These are phyloP conservation scores for Colletotrichum falcatum DNA, from an alignment of 2,329 filamentous ascomycete species.

Conservation along the genomic window DNA sequence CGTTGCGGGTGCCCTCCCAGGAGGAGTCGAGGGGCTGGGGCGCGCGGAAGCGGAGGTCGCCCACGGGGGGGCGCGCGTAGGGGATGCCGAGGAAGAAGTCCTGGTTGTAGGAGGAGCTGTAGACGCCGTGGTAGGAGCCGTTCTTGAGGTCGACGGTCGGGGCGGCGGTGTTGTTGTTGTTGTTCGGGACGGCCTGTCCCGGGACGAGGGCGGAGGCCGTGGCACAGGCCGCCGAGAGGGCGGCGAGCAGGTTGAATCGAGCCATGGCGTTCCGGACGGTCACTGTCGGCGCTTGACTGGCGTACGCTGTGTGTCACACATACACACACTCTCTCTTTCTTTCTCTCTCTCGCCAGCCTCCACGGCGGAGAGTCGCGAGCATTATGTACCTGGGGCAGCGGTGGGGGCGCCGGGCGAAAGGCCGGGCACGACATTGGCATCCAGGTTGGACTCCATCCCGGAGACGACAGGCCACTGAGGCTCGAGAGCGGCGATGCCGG, in stretches of 20 bases:
- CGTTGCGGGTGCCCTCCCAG: conserved; percentile 55
- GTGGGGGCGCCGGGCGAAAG: background rate
- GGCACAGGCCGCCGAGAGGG: conserved; percentile 31
- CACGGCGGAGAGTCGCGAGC: background rate
- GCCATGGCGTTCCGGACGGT: conserved; percentile 13
- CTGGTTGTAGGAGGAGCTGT: conserved; percentile 55
- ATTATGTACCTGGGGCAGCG: conserved; percentile 27
- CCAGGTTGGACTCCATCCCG: conserved; percentile 10
- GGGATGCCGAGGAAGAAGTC: conserved; percentile 68
- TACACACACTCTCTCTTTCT: too few relatives aligned
- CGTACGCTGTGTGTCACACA: conserved; percentile 6
- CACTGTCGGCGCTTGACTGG: conserved; percentile 14
- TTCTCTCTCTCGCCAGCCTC: too few relatives aligned
- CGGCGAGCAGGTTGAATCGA: conserved; percentile 28
- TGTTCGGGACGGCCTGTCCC: conserved; percentile 26
- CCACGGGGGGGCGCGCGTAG: conserved; percentile 65
- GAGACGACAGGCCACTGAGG: conserved; percentile 34
- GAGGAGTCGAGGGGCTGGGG: conserved; percentile 62
- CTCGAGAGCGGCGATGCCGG: conserved; percentile 14
- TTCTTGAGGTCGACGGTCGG: conserved; percentile 34
- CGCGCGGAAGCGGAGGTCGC: conserved; percentile 63
- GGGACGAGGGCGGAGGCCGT: conserved; percentile 33
- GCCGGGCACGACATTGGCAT: conserved; percentile 27
- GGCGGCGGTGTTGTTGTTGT: conserved; percentile 12
- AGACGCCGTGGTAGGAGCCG: conserved; percentile 55